phyloP scores from a whole-genome alignment of 2,329 filamentous ascomycete genomes.

The Pseudogymnoascus sp. region DNA sequence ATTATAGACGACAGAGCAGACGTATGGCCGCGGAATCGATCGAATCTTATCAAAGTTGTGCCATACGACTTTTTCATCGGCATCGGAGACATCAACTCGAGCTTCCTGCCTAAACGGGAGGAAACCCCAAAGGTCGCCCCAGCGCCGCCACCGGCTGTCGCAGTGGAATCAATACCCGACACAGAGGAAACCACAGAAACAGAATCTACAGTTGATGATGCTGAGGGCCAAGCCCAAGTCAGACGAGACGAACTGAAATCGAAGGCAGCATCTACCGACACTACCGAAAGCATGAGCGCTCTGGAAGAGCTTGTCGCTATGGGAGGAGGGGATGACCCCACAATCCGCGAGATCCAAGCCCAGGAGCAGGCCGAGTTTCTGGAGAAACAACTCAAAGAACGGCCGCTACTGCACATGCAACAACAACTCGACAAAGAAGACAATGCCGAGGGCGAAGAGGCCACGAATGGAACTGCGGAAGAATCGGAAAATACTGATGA shows the following conservation, averaged over 20 bases:
- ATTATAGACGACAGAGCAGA: conserved; percentile 97
- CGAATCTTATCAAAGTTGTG: conserved; percentile 88
- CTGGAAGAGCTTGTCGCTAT: conserved; percentile 72
- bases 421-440: conserved; percentile 83
- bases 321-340: conserved; percentile 62
- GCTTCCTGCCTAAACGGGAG: conserved; percentile 77
- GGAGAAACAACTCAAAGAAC: conserved; percentile 80
- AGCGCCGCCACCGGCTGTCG: conserved; percentile 17
- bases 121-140: conserved; percentile 35
- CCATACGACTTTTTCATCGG: conserved; percentile 98
- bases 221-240: background rate
- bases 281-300: conserved; percentile 32
- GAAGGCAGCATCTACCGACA: conserved; percentile 10
- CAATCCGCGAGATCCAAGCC: conserved; percentile 64
- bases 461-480: conserved; percentile 24
- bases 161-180: conserved; percentile 10
- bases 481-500: conserved; percentile 33
- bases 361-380: conserved; percentile 82
- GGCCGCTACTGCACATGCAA: conserved; percentile 86
- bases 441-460: conserved; percentile 44
- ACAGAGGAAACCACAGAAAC: background rate
- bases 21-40: conserved; percentile 85
- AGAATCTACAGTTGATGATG: background rate
- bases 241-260: background rate
- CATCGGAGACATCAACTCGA: conserved; percentile 97